These are phyloP conservation scores for Tephrocybe sp. DNA, from an alignment of 768 basidiomycete genomes.

Conservation along the genomic window DNA sequence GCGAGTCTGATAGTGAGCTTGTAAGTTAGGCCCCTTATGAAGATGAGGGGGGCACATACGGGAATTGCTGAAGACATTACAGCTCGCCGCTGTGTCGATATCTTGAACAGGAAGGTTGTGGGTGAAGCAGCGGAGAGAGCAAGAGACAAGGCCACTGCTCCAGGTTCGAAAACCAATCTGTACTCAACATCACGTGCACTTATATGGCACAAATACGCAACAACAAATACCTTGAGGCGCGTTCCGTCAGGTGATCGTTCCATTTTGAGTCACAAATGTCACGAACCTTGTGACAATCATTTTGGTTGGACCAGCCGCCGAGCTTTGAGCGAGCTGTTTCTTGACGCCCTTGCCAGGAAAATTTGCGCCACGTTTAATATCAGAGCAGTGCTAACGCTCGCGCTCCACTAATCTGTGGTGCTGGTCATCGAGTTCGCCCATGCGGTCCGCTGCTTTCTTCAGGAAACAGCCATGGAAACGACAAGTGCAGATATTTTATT, in stretches of 20 bases:
- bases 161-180: conserved; percentile 22
- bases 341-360: too few relatives aligned
- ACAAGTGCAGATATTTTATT: conserved; percentile 10
- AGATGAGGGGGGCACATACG: conserved; percentile 27
- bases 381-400: too few relatives aligned
- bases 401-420: not conserved
- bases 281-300: too few relatives aligned
- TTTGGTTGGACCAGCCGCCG: too few relatives aligned
- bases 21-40: conserved; percentile 4
- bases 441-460: conserved; percentile 5
- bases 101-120: conserved; percentile 15
- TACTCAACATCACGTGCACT: conserved; percentile 44
- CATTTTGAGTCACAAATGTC: too few relatives aligned
- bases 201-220: conserved; percentile 12
- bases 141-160: conserved; percentile 11
- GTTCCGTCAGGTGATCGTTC: conserved; percentile 35
- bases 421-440: not conserved
- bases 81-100: conserved; percentile 22
- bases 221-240: conserved; percentile 31
- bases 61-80: conserved; percentile 48
- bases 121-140: conserved; percentile 21
- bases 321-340: too few relatives aligned
- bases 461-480: conserved; percentile 10
- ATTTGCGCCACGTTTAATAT: too few relatives aligned
- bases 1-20: conserved; percentile 48